Percentiles rank a stretch among this genome's conserved stretches.
Evolutionary conservation across 768 basidiomycete genomes (phyloP).

Genomic region (Pulveroboletus ravenelii): DNA sequence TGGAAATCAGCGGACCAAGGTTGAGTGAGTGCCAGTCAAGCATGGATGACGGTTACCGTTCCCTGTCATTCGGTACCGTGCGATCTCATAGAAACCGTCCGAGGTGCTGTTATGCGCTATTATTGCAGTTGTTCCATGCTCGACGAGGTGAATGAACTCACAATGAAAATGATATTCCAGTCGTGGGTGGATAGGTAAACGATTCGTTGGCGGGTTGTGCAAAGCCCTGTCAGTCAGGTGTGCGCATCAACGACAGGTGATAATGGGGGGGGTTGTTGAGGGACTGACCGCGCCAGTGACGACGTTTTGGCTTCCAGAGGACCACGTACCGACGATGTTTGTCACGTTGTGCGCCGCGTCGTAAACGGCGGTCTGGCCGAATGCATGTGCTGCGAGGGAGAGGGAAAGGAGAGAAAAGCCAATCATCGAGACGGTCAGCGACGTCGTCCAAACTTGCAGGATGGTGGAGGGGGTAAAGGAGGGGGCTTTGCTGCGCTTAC

Average conservation of each 20-base stretch:
- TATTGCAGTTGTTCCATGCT: background rate
- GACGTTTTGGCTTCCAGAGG: slow-evolving; percentile 71
- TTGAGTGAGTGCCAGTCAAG: background rate
- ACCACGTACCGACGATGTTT: slow-evolving; percentile 77
- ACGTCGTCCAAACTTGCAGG: background rate
- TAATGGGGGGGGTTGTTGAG: background rate
- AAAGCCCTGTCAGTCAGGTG: slow-evolving; percentile 53
- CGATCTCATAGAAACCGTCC: slow-evolving; percentile 80
- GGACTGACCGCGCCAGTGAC: slow-evolving; percentile 75
- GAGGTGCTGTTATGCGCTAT: slow-evolving; percentile 46
- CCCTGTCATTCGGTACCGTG: slow-evolving; percentile 82
- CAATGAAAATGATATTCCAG: slow-evolving; percentile 90
- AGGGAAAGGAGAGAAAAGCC: slow-evolving; percentile 23
- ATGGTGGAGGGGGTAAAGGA: background rate
- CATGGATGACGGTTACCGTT: slow-evolving; percentile 54
- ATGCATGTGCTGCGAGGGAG: slow-evolving; percentile 27
- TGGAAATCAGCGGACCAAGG: slow-evolving; percentile 29
- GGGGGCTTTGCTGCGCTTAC: slow-evolving; percentile 5
- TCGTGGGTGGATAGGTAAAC: slow-evolving; percentile 80
- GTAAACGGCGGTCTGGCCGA: slow-evolving; percentile 39
- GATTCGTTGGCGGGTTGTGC: slow-evolving; percentile 77
- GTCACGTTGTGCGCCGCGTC: slow-evolving; percentile 61
- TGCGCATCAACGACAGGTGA: background rate
- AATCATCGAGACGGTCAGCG: slow-evolving; percentile 7
- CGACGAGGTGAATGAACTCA: slow-evolving; percentile 35